Percentiles rank a stretch among this genome's conserved stretches.
These are phyloP conservation scores for Lepiota brunneoincarnata DNA, from an alignment of 768 basidiomycete species.

Conservation along the genomic window DNA sequence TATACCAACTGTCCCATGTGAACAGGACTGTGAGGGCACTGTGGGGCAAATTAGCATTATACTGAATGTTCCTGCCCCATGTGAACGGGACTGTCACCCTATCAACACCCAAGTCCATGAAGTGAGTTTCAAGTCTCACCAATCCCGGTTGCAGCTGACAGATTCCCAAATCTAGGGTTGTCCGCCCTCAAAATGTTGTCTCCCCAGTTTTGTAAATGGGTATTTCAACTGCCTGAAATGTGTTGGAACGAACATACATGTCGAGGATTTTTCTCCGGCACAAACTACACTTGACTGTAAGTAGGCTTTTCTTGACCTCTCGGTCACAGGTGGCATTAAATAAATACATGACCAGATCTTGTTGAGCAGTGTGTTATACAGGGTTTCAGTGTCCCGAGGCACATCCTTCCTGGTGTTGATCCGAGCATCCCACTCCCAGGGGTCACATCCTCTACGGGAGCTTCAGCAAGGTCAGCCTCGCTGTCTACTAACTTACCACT, in stretches of 20 bases:
- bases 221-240: constrained; percentile 35
- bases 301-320: neutral
- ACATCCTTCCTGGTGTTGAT: constrained; percentile 28
- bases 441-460: neutral
- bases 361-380: constrained; percentile 8
- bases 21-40: no score
- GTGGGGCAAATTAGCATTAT: no score
- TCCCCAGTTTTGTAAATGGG: constrained; percentile 23
- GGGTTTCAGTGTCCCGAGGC: constrained; percentile 18
- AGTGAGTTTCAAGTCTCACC: constrained; percentile 14
- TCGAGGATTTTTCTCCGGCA: constrained; percentile 24
- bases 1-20: no score
- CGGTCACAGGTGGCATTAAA: neutral
- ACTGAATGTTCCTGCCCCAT: constrained; percentile 27
- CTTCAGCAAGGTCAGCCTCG: neutral
- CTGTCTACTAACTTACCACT: neutral
- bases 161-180: constrained; percentile 6
- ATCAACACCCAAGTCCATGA: constrained; percentile 19
- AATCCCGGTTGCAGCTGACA: neutral
- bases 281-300: constrained; percentile 27
- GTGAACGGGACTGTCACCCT: constrained; percentile 28
- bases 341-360: neutral
- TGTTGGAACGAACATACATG: constrained; percentile 24
- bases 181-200: constrained; percentile 23
- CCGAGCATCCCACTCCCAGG: constrained; percentile 20